A percentile compares a stretch with the other conserved stretches of the same genome.
Evolutionary conservation across 352 stramenopile genomes (phyloP).

Genomic region (Pythium vanterpoolii): DNA sequence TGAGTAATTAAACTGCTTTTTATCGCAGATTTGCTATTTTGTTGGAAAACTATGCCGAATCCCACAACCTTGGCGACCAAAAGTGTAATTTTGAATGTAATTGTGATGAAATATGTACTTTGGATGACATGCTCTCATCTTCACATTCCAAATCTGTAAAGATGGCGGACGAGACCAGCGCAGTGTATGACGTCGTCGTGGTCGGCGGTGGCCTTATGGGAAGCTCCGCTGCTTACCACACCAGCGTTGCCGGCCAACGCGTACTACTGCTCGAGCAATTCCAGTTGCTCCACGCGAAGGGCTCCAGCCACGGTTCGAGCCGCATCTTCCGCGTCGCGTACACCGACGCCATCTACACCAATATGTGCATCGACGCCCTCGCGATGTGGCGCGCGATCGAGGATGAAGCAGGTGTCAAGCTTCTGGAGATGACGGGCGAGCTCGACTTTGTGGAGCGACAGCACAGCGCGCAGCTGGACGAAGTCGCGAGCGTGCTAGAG

Average conservation of each 20-base stretch:
- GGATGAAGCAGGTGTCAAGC: constrained; percentile 27
- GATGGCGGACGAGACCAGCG: neutral
- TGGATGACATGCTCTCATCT: no score
- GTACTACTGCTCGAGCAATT: constrained; percentile 80
- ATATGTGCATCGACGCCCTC: constrained; percentile 57
- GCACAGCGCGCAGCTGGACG: constrained; percentile 21
- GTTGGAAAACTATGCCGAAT: no score
- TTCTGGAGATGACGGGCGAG: constrained; percentile 63
- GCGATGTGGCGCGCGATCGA: constrained; percentile 57
- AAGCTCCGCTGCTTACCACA: constrained; percentile 55
- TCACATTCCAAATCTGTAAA: neutral
- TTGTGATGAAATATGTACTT: no score
- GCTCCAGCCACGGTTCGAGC: constrained; percentile 73
- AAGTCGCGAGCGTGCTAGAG: constrained; percentile 16
- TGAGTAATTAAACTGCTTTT: no score
- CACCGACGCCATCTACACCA: constrained; percentile 63
- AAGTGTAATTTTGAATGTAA: no score
- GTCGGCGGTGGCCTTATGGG: constrained; percentile 66
- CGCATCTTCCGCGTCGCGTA: constrained; percentile 86
- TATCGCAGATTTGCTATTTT: no score
- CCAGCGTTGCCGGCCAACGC: constrained; percentile 35
- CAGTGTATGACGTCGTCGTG: constrained; percentile 44
- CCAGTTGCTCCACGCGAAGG: constrained; percentile 48
- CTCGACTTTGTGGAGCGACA: constrained; percentile 40
- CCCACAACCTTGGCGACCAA: no score